Base-by-base conservation (phyloP, 202 grass and related monocot genomes). In the Setaria viridis region DNA sequence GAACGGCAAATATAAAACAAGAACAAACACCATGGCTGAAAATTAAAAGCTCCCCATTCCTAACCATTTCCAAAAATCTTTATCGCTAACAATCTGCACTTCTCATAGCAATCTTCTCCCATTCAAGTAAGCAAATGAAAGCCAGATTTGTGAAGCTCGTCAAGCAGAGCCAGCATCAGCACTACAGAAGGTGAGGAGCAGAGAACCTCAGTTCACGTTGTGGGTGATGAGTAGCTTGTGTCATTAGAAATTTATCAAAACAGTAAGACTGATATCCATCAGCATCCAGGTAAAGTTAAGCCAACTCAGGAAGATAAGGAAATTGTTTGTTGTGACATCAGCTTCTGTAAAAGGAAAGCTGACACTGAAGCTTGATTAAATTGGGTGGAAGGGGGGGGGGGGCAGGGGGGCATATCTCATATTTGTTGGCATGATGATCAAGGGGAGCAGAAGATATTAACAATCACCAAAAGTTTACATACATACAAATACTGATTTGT, bases 371-470 rank as follows among this genome's bases (percentile, higher is more conserved):
- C 59, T 29, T 13, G 2, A 19, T 12, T 49, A 53, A 37, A 14
- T 37, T 37, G 3, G 35, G 35, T 37, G 35, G 25, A 25, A 25
- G 25, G 35, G 2, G 4, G 35, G 35, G 35, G 3, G 34, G 34
- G 34, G 34, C 3, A 11, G 17, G 9, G 63, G 48, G 6, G 0
- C 12, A 16, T 43, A 56, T 67, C 13, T 55, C 14, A 6, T 62
- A 49, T 55, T 55, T 64, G 39, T 80, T 80, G 39, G 17, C 45
- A n/a, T 62, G 9, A 84, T 5, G 17, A 58, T 66, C 56, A 43
- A 72, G 73, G 67, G 25, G 66, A 30, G 49, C 65, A 72, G 46
- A 84, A 72, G 20, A n/a, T 48, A 84, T 34, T 71, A 47, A 58
- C 21, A 66, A 35, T 41, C n/a, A 51, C 50, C 17, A 12, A 68